Base-by-base conservation (phyloP, 2,329 filamentous ascomycete species). In the Fusarium kyushuense region DNA sequence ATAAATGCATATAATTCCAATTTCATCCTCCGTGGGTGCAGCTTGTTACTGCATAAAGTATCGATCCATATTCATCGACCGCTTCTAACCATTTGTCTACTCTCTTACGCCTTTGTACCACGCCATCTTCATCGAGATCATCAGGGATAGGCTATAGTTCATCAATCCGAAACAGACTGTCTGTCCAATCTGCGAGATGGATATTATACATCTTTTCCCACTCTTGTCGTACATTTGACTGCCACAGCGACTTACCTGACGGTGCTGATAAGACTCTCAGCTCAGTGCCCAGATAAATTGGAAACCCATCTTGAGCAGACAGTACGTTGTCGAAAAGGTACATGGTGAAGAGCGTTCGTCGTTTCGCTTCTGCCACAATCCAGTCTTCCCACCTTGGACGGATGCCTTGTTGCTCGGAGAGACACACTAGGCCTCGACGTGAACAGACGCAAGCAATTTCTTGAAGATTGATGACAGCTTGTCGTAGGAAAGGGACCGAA, bases 141-240 rank as follows among this genome's bases (percentile, higher is more conserved):
- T 1, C 11, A 7, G 35, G 11, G 0, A 38, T 3, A 13, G 35
- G n/a, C 35, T n/a, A 38, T 4, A 38, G 35, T 5, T 38, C 35
- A 38, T 38, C n/a, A 0, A 38, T 19, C 0, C 6, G n/a, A 13
- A 38, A 38, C 1, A 38, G 3, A 19, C 12, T 4, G 0, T 19
- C n/a, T 5, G 10, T 3, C 35, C 35, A 38, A 2, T 38, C 35
- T 1, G 19, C n/a, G 1, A 38, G n/a, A 5, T 23, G 19, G 10
- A 40, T 7, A 10, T 40, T 40, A 7, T 40, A 40, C 1, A 1
- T 40, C 38, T 40, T 23, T 23, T 23, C 38, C 38, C 38, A 40
- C 7, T 40, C 19, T 5, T 40, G 7, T 0, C 38, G 13, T 4
- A 40, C 19, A 40, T 2, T 23, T 23, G 19, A 23, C 5, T 38